phyloP scores from a whole-genome alignment of 106 monocot genomes.

The Phalaenopsis equestris region DNA sequence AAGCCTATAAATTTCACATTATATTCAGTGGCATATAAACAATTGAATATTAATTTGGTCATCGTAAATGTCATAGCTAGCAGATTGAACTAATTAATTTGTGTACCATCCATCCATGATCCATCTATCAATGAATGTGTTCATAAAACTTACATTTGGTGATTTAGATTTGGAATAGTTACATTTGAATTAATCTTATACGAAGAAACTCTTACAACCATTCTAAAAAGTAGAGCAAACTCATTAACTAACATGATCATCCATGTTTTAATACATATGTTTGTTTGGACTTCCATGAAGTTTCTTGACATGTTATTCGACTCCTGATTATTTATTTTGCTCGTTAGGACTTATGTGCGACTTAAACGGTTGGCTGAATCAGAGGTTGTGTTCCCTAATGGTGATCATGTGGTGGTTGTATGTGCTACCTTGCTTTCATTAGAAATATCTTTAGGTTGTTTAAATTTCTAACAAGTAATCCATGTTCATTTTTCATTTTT shows the following conservation, averaged over 20 bases:
- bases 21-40: not conserved
- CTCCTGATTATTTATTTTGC: not conserved
- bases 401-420: not conserved
- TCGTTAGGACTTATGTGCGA: not conserved
- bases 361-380: not conserved
- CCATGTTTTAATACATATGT: not conserved
- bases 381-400: not conserved
- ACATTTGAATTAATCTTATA: not conserved
- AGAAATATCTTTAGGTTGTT: not conserved
- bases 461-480: not conserved
- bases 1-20: not conserved
- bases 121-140: not conserved
- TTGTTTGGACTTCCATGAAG: not conserved
- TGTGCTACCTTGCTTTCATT: not conserved
- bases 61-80: not conserved
- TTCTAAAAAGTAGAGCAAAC: not conserved
- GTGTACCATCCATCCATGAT: not conserved
- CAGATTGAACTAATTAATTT: not conserved
- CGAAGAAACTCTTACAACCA: not conserved
- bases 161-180: not conserved
- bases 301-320: not conserved
- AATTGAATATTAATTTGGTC: not conserved
- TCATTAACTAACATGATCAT: not conserved
- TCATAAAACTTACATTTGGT: not conserved
- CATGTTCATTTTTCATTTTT: not conserved